phyloP scores from a whole-genome alignment of 768 basidiomycete genomes.

The Mycena metata region DNA sequence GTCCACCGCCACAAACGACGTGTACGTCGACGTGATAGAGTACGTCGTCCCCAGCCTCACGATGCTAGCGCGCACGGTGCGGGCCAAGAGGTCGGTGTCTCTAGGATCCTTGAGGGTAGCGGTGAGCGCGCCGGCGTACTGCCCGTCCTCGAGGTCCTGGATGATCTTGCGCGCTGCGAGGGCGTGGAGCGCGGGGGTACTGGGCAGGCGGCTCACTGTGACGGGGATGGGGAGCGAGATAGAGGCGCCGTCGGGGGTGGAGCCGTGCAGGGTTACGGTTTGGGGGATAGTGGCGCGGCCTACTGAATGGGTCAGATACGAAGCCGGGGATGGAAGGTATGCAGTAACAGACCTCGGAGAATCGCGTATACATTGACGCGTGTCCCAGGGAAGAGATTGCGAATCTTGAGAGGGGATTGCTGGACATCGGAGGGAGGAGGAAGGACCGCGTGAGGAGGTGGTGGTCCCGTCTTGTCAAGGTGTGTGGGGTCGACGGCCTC shows the following conservation, averaged over 20 bases:
- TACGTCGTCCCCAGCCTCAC: no score
- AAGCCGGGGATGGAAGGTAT: no score
- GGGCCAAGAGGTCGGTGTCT: conserved; percentile 17
- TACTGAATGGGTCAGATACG: not conserved
- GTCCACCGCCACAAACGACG: conserved; percentile 11
- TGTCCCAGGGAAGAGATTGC: conserved; percentile 23
- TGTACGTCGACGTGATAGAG: no score
- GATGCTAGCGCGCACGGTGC: no score
- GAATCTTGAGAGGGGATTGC: conserved; percentile 28
- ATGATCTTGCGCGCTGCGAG: conserved; percentile 36
- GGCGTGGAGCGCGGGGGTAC: conserved; percentile 29
- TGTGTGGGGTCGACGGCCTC: conserved; percentile 17
- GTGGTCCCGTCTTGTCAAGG: conserved; percentile 11
- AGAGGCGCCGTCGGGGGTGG: conserved; percentile 22
- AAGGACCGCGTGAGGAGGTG: conserved; percentile 22
- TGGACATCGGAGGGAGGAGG: conserved; percentile 26
- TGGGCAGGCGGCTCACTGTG: conserved; percentile 28
- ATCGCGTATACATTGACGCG: conserved; percentile 25
- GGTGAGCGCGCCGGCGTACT: conserved; percentile 10
- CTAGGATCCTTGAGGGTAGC: not conserved
- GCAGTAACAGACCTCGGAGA: conserved; percentile 1
- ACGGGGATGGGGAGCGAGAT: conserved; percentile 32
- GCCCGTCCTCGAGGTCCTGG: conserved; percentile 35
- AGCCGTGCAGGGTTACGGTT: conserved; percentile 31
- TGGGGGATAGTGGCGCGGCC: conserved; percentile 23